Evolutionary conservation across 495 filamentous ascomycete genomes (phyloP).

Genomic region (Corynascus novoguineensis): DNA sequence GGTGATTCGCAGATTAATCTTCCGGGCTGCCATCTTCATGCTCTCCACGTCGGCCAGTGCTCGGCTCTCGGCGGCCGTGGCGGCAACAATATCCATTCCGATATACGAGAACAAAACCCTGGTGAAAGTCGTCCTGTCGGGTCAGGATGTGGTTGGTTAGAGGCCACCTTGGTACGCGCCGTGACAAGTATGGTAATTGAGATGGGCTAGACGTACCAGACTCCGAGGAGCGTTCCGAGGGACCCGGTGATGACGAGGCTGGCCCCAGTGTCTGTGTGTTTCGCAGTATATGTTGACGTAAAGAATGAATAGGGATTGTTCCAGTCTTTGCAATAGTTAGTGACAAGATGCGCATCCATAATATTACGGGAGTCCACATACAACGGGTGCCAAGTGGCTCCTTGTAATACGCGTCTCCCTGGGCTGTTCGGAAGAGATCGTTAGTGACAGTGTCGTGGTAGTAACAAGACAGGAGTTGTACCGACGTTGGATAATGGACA

Average conservation of each 20-base stretch:
- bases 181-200: neutral
- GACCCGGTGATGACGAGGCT: constrained; percentile 17
- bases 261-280: constrained; percentile 18
- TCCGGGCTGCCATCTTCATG: constrained; percentile 48
- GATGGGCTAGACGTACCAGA: constrained; percentile 23
- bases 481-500: constrained; percentile 31
- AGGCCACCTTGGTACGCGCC: too few relatives aligned
- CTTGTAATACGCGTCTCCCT: constrained; percentile 30
- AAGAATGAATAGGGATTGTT: constrained; percentile 36
- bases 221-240: constrained; percentile 29
- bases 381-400: constrained; percentile 31
- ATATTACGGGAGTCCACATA: constrained; percentile 14
- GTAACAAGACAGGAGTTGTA: neutral
- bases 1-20: constrained; percentile 43
- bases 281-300: constrained; percentile 26
- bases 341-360: neutral
- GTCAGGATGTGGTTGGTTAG: neutral
- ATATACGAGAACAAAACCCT: constrained; percentile 44
- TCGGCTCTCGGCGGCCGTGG: constrained; percentile 45
- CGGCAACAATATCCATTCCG: constrained; percentile 46
- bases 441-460: neutral
- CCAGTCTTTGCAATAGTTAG: constrained; percentile 26
- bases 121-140: constrained; percentile 38
- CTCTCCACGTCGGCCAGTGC: constrained; percentile 41
- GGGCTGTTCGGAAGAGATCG: constrained; percentile 17